phyloP scores from a whole-genome alignment of 83 land plant genomes.

The Larix sibirica region DNA sequence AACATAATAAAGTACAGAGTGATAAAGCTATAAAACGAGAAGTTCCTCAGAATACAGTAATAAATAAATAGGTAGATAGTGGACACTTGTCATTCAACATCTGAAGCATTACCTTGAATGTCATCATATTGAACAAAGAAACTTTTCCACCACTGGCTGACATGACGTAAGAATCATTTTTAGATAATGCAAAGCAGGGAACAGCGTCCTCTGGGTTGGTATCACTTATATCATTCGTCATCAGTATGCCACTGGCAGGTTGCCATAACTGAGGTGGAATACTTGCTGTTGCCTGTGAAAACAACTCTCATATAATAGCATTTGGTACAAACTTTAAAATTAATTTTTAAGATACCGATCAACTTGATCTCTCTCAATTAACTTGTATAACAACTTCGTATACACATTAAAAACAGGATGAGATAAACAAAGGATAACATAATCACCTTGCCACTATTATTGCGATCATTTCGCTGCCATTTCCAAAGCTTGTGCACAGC shows the following conservation, averaged over 20 bases:
- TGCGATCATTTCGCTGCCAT: constrained; percentile 71
- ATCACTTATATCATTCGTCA: constrained; percentile 81
- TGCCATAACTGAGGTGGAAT: constrained; percentile 74
- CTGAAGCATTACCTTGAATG: constrained; percentile 66
- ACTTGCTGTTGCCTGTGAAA: constrained; percentile 68
- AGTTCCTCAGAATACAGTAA: neutral
- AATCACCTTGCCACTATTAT: constrained; percentile 66
- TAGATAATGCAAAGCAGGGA: constrained; percentile 85
- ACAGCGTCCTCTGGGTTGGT: constrained; percentile 76
- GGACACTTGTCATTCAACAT: neutral
- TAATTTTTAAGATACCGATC: constrained; percentile 6
- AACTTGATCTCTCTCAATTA: constrained; percentile 8
- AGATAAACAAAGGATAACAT: neutral
- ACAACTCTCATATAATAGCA: neutral
- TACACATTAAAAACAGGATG: neutral
- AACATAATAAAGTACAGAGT: neutral
- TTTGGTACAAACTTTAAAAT: neutral
- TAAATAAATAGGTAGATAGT: neutral
- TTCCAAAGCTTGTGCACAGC: constrained; percentile 79
- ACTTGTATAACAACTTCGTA: neutral
- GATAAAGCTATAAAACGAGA: neutral
- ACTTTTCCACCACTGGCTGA: constrained; percentile 89
- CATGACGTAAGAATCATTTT: constrained; percentile 95
- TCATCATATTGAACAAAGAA: constrained; percentile 86
- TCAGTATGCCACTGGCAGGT: constrained; percentile 78